Conservation (phyloP, 73 alveolate genomes). For the Paramecium pentaurelia region DNA sequence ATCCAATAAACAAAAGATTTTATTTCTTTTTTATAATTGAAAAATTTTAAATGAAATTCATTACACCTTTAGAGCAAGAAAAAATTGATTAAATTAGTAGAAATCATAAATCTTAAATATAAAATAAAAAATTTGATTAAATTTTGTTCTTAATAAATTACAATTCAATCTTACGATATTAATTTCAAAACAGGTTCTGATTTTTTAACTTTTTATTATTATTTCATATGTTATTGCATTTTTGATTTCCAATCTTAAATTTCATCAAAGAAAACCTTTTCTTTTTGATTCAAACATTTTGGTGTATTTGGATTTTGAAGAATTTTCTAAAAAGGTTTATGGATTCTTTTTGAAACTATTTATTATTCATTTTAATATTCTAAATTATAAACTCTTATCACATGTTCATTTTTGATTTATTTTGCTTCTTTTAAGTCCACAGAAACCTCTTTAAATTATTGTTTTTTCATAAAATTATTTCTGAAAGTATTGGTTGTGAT, state of each 20-base stretch:
- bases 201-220: neutral
- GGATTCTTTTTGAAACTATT: neutral
- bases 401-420: neutral
- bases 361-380: conserved; percentile 22
- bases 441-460: neutral
- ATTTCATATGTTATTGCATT: neutral
- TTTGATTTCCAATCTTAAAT: neutral
- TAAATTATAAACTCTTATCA: conserved; percentile 42
- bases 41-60: no score
- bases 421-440: conserved; percentile 14
- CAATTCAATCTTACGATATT: neutral
- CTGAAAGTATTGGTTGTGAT: neutral
- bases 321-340: neutral
- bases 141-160: neutral
- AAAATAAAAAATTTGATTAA: no score
- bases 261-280: neutral
- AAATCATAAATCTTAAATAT: no score
- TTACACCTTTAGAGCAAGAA: no score
- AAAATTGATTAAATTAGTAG: no score
- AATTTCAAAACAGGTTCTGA: neutral
- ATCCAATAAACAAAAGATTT: no score
- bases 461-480: neutral
- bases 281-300: neutral
- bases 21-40: no score
- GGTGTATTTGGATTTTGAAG: neutral